These are phyloP conservation scores for Aspergillus aculeatinus DNA, from an alignment of 2,329 filamentous ascomycete genomes.

Conservation along the genomic window DNA sequence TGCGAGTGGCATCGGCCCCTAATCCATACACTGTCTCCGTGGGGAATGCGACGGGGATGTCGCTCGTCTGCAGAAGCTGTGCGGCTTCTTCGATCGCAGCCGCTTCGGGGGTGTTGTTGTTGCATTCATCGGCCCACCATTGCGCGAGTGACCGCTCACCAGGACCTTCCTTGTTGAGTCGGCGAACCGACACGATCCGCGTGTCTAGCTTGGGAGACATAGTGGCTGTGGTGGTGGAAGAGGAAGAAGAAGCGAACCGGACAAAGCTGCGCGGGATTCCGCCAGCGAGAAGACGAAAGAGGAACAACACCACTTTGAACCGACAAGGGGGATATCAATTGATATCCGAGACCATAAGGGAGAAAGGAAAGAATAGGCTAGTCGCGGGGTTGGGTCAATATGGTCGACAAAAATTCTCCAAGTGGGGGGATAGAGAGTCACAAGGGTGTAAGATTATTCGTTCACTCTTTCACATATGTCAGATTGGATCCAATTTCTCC, in stretches of 20 bases:
- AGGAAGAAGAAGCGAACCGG: conserved; percentile 12
- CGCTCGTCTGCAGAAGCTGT: conserved; percentile 60
- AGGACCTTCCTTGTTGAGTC: conserved; percentile 37
- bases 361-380: background rate
- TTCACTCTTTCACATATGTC: background rate
- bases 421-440: background rate
- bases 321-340: background rate
- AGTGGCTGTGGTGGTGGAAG: conserved; percentile 22
- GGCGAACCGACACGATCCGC: conserved; percentile 39
- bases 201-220: conserved; percentile 28
- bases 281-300: conserved; percentile 30
- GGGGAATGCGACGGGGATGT: conserved; percentile 86
- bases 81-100: conserved; percentile 65
- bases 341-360: background rate
- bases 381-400: background rate
- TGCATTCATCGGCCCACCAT: conserved; percentile 41
- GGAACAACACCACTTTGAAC: conserved; percentile 28
- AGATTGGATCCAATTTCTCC: background rate
- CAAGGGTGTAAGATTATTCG: background rate
- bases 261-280: conserved; percentile 29
- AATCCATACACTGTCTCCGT: conserved; percentile 98
- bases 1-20: conserved; percentile 91
- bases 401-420: background rate
- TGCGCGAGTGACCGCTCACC: conserved; percentile 35
- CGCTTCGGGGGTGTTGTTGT: conserved; percentile 45